Evolutionary conservation across 768 basidiomycete genomes (phyloP).

Genomic region (Coprinopsis sp.): DNA sequence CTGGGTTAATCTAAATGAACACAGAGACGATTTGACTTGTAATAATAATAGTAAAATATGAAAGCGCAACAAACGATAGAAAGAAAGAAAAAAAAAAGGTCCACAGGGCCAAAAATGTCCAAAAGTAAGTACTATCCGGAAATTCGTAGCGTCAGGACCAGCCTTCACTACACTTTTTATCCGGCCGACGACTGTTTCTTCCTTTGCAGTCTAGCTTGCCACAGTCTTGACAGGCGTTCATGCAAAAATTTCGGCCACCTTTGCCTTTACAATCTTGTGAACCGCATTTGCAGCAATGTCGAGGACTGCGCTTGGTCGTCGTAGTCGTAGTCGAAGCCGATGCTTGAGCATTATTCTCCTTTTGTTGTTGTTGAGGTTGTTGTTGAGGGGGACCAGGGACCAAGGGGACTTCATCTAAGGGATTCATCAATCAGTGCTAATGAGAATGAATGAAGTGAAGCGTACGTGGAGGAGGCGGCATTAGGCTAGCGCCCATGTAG

Average conservation of each 20-base stretch:
- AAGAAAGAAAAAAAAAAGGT: no score
- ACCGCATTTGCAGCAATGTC: slow-evolving; percentile 83
- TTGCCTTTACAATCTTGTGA: slow-evolving; percentile 81
- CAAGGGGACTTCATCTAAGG: slow-evolving; percentile 11
- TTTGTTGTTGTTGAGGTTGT: slow-evolving; percentile 5
- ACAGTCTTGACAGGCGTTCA: slow-evolving; percentile 75
- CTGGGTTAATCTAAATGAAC: no score
- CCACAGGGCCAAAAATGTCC: no score
- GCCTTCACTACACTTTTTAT: slow-evolving; percentile 64
- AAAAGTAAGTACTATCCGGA: no score
- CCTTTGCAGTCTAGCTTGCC: slow-evolving; percentile 77
- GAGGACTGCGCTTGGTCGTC: slow-evolving; percentile 51
- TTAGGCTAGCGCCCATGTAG: slow-evolving; percentile 17
- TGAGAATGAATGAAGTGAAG: neutral
- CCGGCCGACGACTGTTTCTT: slow-evolving; percentile 72
- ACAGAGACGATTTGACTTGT: no score
- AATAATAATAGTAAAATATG: no score
- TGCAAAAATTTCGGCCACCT: slow-evolving; percentile 70
- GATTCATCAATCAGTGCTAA: neutral
- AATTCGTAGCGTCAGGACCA: no score
- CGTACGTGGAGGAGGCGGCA: neutral
- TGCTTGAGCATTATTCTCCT: slow-evolving; percentile 6
- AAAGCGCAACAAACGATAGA: no score
- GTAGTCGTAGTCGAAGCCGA: neutral
- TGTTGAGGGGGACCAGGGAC: slow-evolving; percentile 6